Conservation (phyloP, 108 stramenopile genomes). For the Skeletonema menzelii region DNA sequence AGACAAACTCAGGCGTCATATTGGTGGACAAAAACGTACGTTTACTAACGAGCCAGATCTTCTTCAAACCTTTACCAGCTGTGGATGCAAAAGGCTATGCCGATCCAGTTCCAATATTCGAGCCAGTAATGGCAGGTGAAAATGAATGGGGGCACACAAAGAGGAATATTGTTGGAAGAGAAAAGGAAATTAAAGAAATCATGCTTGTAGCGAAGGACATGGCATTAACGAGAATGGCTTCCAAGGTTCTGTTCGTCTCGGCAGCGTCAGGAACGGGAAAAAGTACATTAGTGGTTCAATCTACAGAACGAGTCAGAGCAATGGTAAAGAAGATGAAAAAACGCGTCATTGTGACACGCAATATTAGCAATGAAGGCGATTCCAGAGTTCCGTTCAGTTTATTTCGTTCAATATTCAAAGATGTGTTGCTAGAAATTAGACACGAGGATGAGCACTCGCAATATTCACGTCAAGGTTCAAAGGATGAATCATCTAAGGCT, state of each 20-base stretch:
- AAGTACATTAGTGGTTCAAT: conserved; percentile 53
- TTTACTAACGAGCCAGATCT: conserved; percentile 47
- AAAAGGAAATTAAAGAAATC: conserved; percentile 53
- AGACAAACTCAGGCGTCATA: conserved; percentile 58
- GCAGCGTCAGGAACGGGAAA: conserved; percentile 69
- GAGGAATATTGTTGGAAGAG: conserved; percentile 64
- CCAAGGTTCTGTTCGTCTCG: conserved; percentile 40
- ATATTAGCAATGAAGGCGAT: conserved; percentile 62
- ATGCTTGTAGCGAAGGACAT: conserved; percentile 52
- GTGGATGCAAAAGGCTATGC: conserved; percentile 72
- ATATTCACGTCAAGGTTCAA: not conserved
- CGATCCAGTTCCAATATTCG: conserved; percentile 73
- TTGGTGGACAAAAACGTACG: conserved; percentile 69
- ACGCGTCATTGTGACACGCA: conserved; percentile 51
- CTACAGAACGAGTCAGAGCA: conserved; percentile 50
- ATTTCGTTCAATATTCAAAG: conserved; percentile 57
- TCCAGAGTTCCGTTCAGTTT: conserved; percentile 62
- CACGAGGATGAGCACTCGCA: conserved; percentile 29
- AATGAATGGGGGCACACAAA: conserved; percentile 44
- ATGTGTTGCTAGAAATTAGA: conserved; percentile 38
- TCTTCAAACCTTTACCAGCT: conserved; percentile 61
- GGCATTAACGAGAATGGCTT: not conserved
- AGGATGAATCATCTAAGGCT: not conserved
- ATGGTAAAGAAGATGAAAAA: conserved; percentile 41
- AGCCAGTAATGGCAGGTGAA: conserved; percentile 54